A percentile compares a stretch with the other conserved stretches of the same genome.
These are phyloP conservation scores for Apiospora kogelbergensis DNA, from an alignment of 2,329 filamentous ascomycete species.

Conservation along the genomic window DNA sequence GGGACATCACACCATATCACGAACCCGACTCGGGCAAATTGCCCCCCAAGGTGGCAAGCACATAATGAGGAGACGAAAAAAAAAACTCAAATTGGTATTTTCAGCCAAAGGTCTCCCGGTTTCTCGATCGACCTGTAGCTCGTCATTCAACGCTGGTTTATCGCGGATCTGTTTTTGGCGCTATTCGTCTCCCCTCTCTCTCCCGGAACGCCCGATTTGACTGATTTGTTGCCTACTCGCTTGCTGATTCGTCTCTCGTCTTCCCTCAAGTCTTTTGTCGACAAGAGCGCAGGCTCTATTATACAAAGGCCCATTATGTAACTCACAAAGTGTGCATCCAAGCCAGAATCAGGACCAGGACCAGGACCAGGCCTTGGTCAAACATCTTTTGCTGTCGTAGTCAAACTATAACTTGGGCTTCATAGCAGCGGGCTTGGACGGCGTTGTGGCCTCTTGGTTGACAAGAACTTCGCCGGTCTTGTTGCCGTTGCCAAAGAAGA, in stretches of 20 bases:
- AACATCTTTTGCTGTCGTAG: not conserved
- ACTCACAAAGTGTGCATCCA: not conserved
- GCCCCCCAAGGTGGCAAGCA: not conserved
- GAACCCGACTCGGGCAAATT: not conserved
- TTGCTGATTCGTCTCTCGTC: not conserved
- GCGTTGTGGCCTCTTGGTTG: conserved; percentile 83
- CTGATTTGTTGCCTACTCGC: not conserved
- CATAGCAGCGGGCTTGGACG: conserved; percentile 32
- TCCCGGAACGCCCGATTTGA: not conserved
- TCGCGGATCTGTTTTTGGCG: not conserved
- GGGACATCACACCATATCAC: not conserved
- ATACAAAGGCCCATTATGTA: not conserved
- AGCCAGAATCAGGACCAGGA: not conserved
- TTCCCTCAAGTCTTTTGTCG: not conserved
- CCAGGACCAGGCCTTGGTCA: not conserved
- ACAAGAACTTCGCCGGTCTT: conserved; percentile 76
- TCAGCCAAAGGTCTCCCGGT: not conserved
- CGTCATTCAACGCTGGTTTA: not conserved
- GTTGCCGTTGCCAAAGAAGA: conserved; percentile 89
- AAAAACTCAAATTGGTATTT: not conserved
- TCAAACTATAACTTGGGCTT: conserved; percentile 32
- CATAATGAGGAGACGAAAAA: not conserved
- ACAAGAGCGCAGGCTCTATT: not conserved
- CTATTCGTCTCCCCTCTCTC: not conserved
- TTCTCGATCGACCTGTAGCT: not conserved